phyloP scores from a whole-genome alignment of 768 basidiomycete genomes.

The Leucosporidium yakuticum region DNA sequence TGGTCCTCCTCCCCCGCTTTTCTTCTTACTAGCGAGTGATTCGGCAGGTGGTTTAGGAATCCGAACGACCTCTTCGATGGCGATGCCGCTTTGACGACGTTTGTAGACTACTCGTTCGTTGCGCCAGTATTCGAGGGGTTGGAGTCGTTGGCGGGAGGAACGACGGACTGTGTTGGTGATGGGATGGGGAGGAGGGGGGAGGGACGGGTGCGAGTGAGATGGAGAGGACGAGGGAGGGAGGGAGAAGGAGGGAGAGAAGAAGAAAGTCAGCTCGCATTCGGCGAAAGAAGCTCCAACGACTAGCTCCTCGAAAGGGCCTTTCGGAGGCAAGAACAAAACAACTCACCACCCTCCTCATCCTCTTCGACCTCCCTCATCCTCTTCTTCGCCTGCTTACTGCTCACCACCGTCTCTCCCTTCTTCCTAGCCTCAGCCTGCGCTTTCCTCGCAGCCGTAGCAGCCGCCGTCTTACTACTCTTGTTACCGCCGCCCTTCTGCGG shows the following conservation, averaged over 20 bases:
- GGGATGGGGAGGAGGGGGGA: neutral
- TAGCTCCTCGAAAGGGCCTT: too few species aligned
- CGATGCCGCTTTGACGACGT: conserved; percentile 51
- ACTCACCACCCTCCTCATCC: conserved; percentile 37
- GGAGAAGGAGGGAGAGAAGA: neutral
- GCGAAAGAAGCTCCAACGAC: too few species aligned
- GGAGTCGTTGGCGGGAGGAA: conserved; percentile 60
- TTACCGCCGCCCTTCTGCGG: conserved; percentile 17
- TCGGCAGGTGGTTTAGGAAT: conserved; percentile 52
- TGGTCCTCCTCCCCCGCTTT: conserved; percentile 10
- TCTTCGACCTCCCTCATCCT: conserved; percentile 12
- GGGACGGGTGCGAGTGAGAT: too few species aligned
- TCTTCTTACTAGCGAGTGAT: conserved; percentile 49
- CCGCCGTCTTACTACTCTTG: conserved; percentile 15
- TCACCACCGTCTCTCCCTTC: neutral
- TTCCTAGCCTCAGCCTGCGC: neutral
- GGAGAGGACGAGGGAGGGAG: neutral
- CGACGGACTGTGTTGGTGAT: conserved; percentile 55
- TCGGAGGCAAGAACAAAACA: neutral
- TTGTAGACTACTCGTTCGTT: conserved; percentile 81
- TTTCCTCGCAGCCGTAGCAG: neutral
- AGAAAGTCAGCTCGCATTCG: neutral
- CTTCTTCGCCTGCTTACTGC: conserved; percentile 3
- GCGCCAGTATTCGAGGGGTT: conserved; percentile 88
- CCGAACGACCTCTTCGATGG: conserved; percentile 60